Percentiles rank a stretch among this genome's conserved stretches.
Evolutionary conservation across 345 rosid species (phyloP).

Genomic region (Populus simonii): DNA sequence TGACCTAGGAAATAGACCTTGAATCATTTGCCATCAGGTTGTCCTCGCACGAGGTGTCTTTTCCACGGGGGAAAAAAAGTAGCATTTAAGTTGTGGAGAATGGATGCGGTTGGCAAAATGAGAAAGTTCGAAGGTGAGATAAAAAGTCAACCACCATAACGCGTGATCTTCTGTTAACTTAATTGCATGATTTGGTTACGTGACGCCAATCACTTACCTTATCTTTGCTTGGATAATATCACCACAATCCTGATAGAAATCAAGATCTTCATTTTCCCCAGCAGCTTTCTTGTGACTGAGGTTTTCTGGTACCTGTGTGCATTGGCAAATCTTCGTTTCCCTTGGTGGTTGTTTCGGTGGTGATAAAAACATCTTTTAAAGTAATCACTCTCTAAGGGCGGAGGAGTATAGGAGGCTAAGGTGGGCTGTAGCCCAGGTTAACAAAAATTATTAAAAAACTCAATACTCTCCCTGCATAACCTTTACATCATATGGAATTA

Average conservation of each 20-base stretch:
- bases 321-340: no score
- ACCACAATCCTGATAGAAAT: no score
- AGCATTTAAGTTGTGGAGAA: not conserved
- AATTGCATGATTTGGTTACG: not conserved
- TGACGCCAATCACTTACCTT: not conserved
- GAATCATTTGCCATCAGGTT: constrained; percentile 7
- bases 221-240: not conserved
- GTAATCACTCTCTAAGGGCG: no score
- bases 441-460: no score
- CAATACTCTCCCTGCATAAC: constrained; percentile 16
- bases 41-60: not conserved
- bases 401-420: no score
- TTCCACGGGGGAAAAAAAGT: not conserved
- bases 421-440: no score
- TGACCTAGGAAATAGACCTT: not conserved
- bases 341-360: no score
- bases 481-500: constrained; percentile 91
- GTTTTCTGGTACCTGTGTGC: no score
- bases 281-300: no score
- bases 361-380: no score
- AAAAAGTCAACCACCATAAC: not conserved
- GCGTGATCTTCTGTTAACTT: not conserved
- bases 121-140: not conserved
- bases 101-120: not conserved
- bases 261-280: no score